A percentile compares a stretch with the other conserved stretches of the same genome.
phyloP scores from a whole-genome alignment of 1,139 yeast genomes.

The Taphrina communis region DNA sequence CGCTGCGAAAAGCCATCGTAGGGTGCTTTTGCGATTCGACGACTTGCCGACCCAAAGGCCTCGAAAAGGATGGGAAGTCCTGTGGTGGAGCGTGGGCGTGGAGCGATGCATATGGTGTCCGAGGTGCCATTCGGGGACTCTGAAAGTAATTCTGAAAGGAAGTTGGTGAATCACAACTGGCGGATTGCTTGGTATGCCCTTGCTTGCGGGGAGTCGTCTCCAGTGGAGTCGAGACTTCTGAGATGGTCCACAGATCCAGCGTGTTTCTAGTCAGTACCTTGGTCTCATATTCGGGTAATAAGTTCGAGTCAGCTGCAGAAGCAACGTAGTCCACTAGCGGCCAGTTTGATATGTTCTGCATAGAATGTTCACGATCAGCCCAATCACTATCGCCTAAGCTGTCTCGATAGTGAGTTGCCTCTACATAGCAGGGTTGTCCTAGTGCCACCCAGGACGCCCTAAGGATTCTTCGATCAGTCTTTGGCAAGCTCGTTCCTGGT shows the following conservation, averaged over 20 bases:
- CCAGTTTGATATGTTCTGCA: not conserved
- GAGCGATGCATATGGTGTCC: not conserved
- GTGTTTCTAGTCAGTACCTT: not conserved
- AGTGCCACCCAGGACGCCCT: constrained; percentile 6
- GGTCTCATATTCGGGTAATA: no score
- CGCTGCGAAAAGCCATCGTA: not conserved
- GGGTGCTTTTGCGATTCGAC: not conserved
- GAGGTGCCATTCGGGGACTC: not conserved
- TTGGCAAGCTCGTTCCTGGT: no score
- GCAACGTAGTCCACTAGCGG: not conserved
- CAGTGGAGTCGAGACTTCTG: not conserved
- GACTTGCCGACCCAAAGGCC: not conserved
- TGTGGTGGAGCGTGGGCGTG: not conserved
- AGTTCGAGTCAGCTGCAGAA: not conserved
- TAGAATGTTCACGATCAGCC: not conserved
- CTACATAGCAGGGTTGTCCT: not conserved
- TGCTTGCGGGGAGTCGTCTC: not conserved
- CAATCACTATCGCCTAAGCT: not conserved
- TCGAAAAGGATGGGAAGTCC: not conserved
- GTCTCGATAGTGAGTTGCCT: not conserved
- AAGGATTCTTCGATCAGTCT: no score
- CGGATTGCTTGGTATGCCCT: constrained; percentile 9
- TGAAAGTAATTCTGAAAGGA: constrained; percentile 5
- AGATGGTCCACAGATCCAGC: constrained; percentile 1
- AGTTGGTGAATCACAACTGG: constrained; percentile 13